Base-by-base conservation (phyloP, 176 grass and related monocot genomes). In the Echinochloa phyllopogon region DNA sequence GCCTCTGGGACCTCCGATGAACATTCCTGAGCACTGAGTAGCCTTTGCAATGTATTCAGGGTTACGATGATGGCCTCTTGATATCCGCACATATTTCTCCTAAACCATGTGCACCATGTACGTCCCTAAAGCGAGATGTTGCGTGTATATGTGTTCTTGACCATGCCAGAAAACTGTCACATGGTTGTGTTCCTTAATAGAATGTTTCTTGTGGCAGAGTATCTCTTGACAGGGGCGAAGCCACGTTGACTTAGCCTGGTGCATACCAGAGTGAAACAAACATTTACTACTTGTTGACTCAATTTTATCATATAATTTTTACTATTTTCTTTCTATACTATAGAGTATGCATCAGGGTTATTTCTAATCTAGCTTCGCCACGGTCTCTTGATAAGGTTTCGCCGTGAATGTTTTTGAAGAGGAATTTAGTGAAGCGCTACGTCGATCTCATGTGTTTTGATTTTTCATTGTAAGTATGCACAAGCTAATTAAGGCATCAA, bases 1-100 rank as follows among this genome's bases (percentile, higher is more conserved):
- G 83, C 88, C 89, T 99, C 89, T 99, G 11, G 91, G 94, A 55
- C 85, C 93, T 77, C 96, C 96, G 5, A 87, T 98, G 92, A 96
- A 93, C 41, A 58, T 98, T 56, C 45, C n/a, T n/a, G n/a, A n/a
- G n/a, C n/a, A n/a, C 86, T 2, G 87, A 90, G 87, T 92, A 84
- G 49, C 14, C 45, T 58, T 70, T 29, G 20, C 23, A 4, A 39
- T 44, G 73, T 23, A 29, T 55, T 44, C 8, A 33, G 75, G 57
- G 60, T 15, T 0, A 3, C n/a, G 33, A 3, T 80, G 4, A 11
- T 20, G 27, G 15, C 72, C 49, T 75, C 0, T 75, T 52, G 6
- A 21, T 77, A 33, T 10, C 27, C 45, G 51, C 15, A 65, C 57
- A 65, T 69, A 36, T 52, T 78, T 75, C 39, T 39, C 33, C 14